Base-by-base conservation (phyloP, 176 grass and related monocot species). In the Alloteropsis semialata region DNA sequence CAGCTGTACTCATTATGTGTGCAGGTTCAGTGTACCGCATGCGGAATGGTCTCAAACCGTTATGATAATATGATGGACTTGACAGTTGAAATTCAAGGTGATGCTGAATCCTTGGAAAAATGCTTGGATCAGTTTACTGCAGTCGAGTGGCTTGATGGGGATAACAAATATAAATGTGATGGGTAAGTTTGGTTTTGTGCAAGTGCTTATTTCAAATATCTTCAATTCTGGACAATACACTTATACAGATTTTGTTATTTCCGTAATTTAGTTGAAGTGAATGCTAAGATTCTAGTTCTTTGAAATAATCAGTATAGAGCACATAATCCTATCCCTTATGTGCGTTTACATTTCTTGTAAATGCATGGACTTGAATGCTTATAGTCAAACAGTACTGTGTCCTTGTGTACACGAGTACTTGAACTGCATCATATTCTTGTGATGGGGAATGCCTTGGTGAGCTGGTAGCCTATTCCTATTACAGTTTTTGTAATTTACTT, bases 11-110 rank as follows among this genome's bases (percentile, higher is more conserved):
- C 66, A 19, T 28, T 76, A 39, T 80, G 79, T 77, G 21, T 88
- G 29, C 79, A 99, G 97, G 91, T 96, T 74, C 94, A 88, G 38
- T 99, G 93, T 85, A 91, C 88, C 3, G 22, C 92, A 79, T 99
- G 93, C 81, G 85, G 94, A 82, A 92, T 88, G 85, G 82, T 96
- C 59, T 99, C 97, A 65, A 99, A 99, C 55, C 91, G 97, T 41
- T 99, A 99, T 58, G 97, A 99, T 44, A 96, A 96, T 80, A 99
- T 99, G 97, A 99, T 99, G 97, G 97, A 99, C 76, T 88, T 99
- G 83, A 99, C 93, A 34, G 97, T 99, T 90, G 97, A 99, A 95
- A 99, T 99, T 92, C 97, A 96, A 85, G 97, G 97, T 56, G 91
- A 96, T 57, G 93, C 91, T 68, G 93, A 85, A 82, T 99, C 93